Evolutionary conservation across 441 rosid species (phyloP), one percentile per base, ranked within the genome.

Genomic region (Biscutella laevigata): DNA sequence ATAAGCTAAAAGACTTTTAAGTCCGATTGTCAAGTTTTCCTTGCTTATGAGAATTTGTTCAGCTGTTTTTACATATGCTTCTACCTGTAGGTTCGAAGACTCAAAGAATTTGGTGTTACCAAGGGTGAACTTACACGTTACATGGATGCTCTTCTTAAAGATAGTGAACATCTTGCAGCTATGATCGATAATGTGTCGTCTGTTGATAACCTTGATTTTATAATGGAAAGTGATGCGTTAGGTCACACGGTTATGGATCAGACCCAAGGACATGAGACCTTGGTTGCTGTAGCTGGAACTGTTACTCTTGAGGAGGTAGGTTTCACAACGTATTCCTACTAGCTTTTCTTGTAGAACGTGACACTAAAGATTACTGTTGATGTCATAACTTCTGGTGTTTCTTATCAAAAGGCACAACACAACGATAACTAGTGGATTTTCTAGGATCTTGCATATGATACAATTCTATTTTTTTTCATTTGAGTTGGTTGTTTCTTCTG

Each of bases 191-290:
- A 89, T 59, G 95, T 94, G 62, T 81, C 97, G 26, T 94, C 99
- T 26, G 99, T 94, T 76, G 99, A 94, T 71, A 94, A 87, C 77
- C 76, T 94, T 82, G 97, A 94, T 77, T 87, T 89, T 71, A 78
- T 83, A 43, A 94, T 94, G 99, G 97, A 89, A 76, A 89, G 95
- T 64, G 96, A 84, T 76, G 99, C 99, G 13, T 61, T 94, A 52
- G 79, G 94, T 58, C 99, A 94, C 59, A 79, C 81, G 7, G 94
- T 94, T 59, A 94, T 94, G 99, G 99, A 94, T 74, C 97, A 89
- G 69, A 80, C 73, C 57, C 99, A 94, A 71, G 96, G 97, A 55
- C 97, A 89, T 71, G 96, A 78, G 70, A 77, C 95, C 70, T 73
- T 94, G 79, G 74, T 87, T 77, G 86, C 81, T 45, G 80, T 94